These are phyloP conservation scores for Leccinum ochraceum DNA, from an alignment of 768 basidiomycete genomes.

Conservation along the genomic window DNA sequence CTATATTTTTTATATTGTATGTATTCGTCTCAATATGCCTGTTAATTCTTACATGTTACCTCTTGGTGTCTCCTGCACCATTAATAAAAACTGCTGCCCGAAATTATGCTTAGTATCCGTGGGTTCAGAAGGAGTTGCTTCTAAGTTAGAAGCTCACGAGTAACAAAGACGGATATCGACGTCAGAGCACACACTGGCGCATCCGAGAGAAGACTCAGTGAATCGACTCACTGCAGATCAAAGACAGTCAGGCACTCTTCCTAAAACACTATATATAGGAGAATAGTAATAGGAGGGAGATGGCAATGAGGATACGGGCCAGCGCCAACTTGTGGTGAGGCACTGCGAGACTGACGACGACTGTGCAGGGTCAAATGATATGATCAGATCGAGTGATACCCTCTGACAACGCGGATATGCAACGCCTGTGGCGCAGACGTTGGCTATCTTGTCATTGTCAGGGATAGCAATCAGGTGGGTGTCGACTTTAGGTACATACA, in stretches of 20 bases:
- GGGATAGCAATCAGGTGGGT: constrained; percentile 1
- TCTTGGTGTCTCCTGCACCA: neutral
- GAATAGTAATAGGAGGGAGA: constrained; percentile 5
- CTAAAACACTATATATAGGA: neutral
- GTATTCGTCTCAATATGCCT: neutral
- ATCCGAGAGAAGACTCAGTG: neutral
- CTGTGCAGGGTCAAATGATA: constrained; percentile 24
- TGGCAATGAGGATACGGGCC: constrained; percentile 5
- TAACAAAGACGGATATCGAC: neutral
- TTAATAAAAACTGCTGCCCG: neutral
- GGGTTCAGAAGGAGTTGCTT: neutral
- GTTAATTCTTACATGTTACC: neutral
- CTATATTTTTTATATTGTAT: neutral
- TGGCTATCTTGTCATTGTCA: constrained; percentile 6
- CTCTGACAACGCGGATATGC: constrained; percentile 17
- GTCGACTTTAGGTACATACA: constrained; percentile 11
- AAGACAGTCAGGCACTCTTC: constrained; percentile 1
- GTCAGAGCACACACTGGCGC: constrained; percentile 1
- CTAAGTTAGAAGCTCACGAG: neutral
- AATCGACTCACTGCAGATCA: neutral
- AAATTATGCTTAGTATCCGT: neutral
- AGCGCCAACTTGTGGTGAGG: constrained; percentile 5
- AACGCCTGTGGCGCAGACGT: constrained; percentile 3
- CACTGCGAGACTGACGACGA: constrained; percentile 6
- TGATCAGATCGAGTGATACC: constrained; percentile 17